Evolutionary conservation across 2,329 filamentous ascomycete genomes (phyloP), one percentile per base, ranked within the genome.

Genomic region (Neoarthrinium moseri): DNA sequence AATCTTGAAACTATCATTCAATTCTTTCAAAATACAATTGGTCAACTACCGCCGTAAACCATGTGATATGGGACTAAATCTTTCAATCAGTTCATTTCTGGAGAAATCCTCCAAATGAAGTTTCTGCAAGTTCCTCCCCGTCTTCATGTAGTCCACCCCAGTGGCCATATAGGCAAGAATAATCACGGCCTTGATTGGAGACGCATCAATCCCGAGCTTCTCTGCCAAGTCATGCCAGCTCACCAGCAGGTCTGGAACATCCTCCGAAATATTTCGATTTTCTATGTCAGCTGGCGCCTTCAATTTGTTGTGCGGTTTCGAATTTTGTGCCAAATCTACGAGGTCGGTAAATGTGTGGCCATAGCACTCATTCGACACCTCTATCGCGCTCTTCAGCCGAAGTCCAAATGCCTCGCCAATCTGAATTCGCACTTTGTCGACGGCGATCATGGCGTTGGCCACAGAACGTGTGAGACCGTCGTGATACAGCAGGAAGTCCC

Each of bases 311-410:
- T 59, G 57, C 8, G 57, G 57, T 17, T 46, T 44, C 2, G 56
- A 58, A 11, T 52, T 46, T 15, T 45, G 53, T 1, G 52, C 57
- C 24, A 59, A 47, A 26, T 55, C 52, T 6, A 59, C 56, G 2
- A 59, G 41, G 37, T 52, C 47, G 12, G 48, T 51, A 30, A 58
- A 59, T 8, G 26, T 40, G 26, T 58, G 56, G 11, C 45, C 45
- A 46, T 59, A 59, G 42, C 57, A 58, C 41, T 56, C 51, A 42
- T 59, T 59, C 20, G 55, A 58, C 10, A 55, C 48, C 17, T 56
- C 46, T 12, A 57, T 30, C 3, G 51, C 46, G 21, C 48, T 53
- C n/a, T 49, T 48, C 15, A 59, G 39, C 7, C 43, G 35, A 4
- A 60, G 46, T 10, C 57, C 57, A 13, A 59, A 50, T 0, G 53